Evolutionary conservation across 805 yeast species (phyloP).

Genomic region (Wickerhamiella alocasiicola): DNA sequence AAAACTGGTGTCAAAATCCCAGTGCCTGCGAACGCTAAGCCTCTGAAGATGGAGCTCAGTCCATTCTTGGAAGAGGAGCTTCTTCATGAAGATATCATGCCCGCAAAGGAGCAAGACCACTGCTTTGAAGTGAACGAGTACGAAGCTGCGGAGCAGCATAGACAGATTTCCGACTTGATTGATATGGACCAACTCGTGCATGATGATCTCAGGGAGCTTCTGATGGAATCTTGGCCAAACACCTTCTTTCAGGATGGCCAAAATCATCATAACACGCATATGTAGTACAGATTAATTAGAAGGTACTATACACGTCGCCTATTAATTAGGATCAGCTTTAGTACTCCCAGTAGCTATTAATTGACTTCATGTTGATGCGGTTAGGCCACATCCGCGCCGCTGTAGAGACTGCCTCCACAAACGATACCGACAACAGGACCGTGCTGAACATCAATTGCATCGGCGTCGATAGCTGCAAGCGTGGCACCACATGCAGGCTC

Average conservation of each 20-base stretch:
- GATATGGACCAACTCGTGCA: conserved; percentile 11
- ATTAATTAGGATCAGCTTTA: too few species aligned
- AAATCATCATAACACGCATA: too few species aligned
- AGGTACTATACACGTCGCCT: too few species aligned
- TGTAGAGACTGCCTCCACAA: conserved; percentile 33
- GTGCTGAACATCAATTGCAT: conserved; percentile 23
- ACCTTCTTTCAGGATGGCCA: neutral
- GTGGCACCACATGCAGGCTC: conserved; percentile 69
- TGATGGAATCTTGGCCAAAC: conserved; percentile 3
- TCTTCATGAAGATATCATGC: conserved; percentile 12
- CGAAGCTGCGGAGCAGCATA: neutral
- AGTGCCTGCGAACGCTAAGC: neutral
- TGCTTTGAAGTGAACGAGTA: conserved; percentile 10
- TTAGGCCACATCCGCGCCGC: conserved; percentile 1
- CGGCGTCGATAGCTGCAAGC: conserved; percentile 29
- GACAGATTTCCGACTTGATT: neutral
- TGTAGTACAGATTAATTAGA: too few species aligned
- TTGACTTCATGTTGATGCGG: neutral
- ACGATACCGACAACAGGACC: conserved; percentile 43
- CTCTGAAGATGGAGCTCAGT: neutral
- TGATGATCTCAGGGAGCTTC: conserved; percentile 11
- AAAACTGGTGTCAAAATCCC: conserved; percentile 12
- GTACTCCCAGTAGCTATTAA: too few species aligned
- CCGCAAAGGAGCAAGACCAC: conserved; percentile 8
- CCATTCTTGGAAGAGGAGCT: neutral